Evolutionary conservation across 371 early-diverging fungal species (phyloP), one percentile per base, ranked within the genome.

Genomic region (Gilbertella persicaria): DNA sequence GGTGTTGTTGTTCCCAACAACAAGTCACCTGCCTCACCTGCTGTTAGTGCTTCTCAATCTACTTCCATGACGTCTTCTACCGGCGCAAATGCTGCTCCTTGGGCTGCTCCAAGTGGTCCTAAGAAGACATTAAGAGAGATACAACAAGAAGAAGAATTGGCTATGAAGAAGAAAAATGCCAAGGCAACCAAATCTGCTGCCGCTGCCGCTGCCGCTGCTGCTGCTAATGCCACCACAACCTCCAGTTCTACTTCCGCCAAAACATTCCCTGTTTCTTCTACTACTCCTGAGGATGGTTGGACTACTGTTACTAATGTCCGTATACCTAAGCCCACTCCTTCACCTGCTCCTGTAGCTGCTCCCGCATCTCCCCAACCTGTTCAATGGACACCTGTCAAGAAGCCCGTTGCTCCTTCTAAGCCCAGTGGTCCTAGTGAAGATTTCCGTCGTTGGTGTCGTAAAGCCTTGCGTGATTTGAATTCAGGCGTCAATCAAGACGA

Each of bases 81-180:
- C 8, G 10, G 33, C 33, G 13, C 4, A 8, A 33, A 13, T 13
- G n/a, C 81, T 43, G 84, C 83, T 55, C 71, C 26, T 14, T 63
- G 63, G 63, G 39, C 54, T 19, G 57, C 63, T 20, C 57, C 62
- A 19, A 44, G 63, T 48, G 66, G 84, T 10, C 78, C 88, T 4
- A 88, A 88, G 57, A 89, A 89, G 69, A 87, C 87, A 1, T 60
- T 91, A 21, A 69, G 84, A 50, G 88, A 91, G 65, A 91, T 91
- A 45, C 90, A 90, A 62, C 74, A 83, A 51, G 91, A 91, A 54
- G 90, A 90, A 47, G 89, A 88, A 50, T 85, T 79, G 7, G 73
- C 67, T 8, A 66, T 68, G 64, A 77, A 71, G 56, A 75, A 73
- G 47, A 70, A 64, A 37, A 63, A 58, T n/a, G 66, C 72, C 9